Conservation (phyloP, 345 rosid genomes). For the Fremontodendron californicum region DNA sequence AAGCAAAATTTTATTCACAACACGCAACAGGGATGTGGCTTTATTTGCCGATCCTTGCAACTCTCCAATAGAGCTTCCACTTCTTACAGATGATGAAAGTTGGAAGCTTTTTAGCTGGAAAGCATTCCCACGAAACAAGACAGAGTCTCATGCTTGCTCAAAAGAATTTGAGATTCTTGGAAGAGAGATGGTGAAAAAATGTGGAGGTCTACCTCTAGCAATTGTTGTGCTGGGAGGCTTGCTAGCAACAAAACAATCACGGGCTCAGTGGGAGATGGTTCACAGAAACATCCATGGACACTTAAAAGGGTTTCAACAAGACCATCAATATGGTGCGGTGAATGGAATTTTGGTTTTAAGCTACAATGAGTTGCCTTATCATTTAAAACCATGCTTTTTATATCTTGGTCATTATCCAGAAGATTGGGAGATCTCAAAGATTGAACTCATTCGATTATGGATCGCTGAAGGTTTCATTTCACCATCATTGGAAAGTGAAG, state of each 20-base stretch:
- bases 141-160: background rate
- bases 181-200: conserved; percentile 13
- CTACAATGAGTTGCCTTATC: conserved; percentile 19
- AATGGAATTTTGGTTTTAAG: background rate
- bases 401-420: conserved; percentile 22
- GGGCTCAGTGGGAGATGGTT: background rate
- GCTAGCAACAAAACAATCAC: background rate
- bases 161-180: background rate
- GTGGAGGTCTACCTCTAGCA: conserved; percentile 22
- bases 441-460: conserved; percentile 19
- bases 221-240: conserved; percentile 14
- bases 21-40: background rate
- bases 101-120: background rate
- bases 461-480: conserved; percentile 24
- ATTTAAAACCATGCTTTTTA: conserved; percentile 30
- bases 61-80: background rate
- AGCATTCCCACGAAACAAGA: background rate
- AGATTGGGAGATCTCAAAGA: background rate
- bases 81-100: conserved; percentile 2
- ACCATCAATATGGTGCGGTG: background rate
- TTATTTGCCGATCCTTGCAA: background rate
- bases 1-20: conserved; percentile 8
- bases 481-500: background rate
- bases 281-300: background rate
- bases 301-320: background rate